Evolutionary conservation across 2,329 filamentous ascomycete species (phyloP).

Genomic region (Xylogone sp.): DNA sequence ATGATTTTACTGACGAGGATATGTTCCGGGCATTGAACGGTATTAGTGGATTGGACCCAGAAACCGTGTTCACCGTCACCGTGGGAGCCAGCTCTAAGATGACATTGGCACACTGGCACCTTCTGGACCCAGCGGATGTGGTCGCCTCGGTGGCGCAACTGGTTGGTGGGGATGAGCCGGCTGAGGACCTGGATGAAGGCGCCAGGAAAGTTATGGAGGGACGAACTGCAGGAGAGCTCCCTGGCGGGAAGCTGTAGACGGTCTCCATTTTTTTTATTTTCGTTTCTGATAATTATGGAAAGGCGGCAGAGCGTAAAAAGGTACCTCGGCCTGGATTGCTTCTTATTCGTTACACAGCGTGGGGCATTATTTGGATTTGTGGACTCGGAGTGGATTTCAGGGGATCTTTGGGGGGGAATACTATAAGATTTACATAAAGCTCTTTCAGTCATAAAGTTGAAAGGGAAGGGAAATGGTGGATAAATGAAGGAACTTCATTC

Average conservation of each 20-base stretch:
- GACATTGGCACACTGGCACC: conserved; percentile 84
- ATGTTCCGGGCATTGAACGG: conserved; percentile 80
- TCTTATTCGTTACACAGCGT: too few relatives aligned
- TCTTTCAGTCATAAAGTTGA: too few relatives aligned
- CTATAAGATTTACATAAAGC: too few relatives aligned
- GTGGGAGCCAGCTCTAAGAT: conserved; percentile 90
- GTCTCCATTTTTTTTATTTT: not conserved
- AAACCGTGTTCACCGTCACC: conserved; percentile 84
- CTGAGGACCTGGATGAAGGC: conserved; percentile 19
- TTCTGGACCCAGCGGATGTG: conserved; percentile 85
- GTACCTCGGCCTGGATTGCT: too few relatives aligned
- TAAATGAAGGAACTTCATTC: too few relatives aligned
- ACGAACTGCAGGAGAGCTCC: conserved; percentile 18
- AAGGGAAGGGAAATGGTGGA: too few relatives aligned
- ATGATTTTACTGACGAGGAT: conserved; percentile 98
- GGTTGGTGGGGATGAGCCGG: conserved; percentile 19
- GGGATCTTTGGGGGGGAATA: too few relatives aligned
- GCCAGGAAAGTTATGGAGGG: conserved; percentile 24
- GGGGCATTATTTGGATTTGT: too few relatives aligned
- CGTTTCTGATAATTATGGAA: not conserved
- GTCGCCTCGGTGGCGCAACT: conserved; percentile 63
- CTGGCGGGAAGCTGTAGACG: conserved; percentile 9
- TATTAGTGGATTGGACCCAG: conserved; percentile 47
- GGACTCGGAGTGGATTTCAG: too few relatives aligned
- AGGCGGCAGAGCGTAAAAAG: too few relatives aligned